Evolutionary conservation across 163 green algal species (phyloP).

Genomic region (Prototheca cutis): DNA sequence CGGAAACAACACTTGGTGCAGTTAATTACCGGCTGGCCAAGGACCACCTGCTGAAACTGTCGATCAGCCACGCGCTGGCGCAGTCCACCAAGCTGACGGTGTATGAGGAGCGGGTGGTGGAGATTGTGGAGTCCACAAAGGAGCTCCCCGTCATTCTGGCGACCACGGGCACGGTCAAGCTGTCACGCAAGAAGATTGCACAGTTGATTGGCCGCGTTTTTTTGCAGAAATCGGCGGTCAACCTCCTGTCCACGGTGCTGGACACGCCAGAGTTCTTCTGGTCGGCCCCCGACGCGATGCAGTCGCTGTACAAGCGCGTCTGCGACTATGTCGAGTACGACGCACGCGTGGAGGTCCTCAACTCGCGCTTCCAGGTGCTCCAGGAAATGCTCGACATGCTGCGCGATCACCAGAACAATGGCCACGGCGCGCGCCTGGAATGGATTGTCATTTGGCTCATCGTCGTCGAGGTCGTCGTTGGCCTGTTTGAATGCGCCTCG

Average conservation of each 20-base stretch:
- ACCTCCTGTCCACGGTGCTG: conserved; percentile 71
- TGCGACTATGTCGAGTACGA: conserved; percentile 83
- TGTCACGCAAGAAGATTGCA: conserved; percentile 56
- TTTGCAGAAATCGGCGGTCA: conserved; percentile 67
- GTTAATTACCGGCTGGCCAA: conserved; percentile 37
- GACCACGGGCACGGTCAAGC: conserved; percentile 28
- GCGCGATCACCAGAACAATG: conserved; percentile 55
- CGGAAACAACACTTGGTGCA: conserved; percentile 6
- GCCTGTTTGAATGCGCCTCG: conserved; percentile 53
- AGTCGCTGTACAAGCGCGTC: conserved; percentile 67
- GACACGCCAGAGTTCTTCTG: conserved; percentile 84
- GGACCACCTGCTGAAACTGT: conserved; percentile 65
- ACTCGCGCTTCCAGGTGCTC: conserved; percentile 69
- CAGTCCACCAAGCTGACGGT: conserved; percentile 66
- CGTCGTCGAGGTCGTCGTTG: conserved; percentile 60
- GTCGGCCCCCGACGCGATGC: conserved; percentile 59
- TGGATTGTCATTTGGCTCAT: conserved; percentile 74
- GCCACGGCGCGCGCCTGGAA: conserved; percentile 62
- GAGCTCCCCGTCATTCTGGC: conserved; percentile 70
- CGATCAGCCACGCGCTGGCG: conserved; percentile 64
- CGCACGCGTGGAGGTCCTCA: conserved; percentile 73
- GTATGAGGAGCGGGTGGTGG: conserved; percentile 58
- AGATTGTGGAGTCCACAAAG: conserved; percentile 65
- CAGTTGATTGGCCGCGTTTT: conserved; percentile 73
- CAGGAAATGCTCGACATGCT: conserved; percentile 78